phyloP scores from a whole-genome alignment of 352 stramenopile genomes.

The Phytophthora hibernalis region DNA sequence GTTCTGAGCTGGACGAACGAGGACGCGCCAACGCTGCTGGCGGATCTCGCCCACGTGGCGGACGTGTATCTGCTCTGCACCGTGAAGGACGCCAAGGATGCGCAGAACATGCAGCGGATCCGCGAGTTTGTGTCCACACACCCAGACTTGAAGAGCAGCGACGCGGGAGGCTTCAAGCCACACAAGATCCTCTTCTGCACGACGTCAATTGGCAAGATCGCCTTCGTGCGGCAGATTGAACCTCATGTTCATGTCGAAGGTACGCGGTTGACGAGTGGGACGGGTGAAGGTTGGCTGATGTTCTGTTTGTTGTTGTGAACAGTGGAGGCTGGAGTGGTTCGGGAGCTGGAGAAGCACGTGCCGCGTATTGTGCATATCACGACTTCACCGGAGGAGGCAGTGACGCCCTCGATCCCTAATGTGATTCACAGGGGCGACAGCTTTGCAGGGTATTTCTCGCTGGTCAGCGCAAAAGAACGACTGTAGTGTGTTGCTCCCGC shows the following conservation, averaged over 20 bases:
- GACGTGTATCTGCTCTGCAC: slow-evolving; percentile 78
- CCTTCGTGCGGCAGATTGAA: slow-evolving; percentile 89
- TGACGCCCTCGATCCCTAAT: slow-evolving; percentile 36
- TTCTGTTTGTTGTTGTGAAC: slow-evolving; percentile 19
- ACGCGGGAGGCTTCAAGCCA: slow-evolving; percentile 44
- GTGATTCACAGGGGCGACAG: slow-evolving; percentile 72
- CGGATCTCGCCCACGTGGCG: slow-evolving; percentile 61
- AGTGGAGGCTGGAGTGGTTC: slow-evolving; percentile 67
- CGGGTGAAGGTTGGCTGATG: background rate
- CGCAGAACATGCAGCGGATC: slow-evolving; percentile 44
- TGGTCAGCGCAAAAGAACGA: slow-evolving; percentile 52
- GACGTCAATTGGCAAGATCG: slow-evolving; percentile 77
- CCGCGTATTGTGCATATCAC: slow-evolving; percentile 73
- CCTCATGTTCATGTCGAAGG: slow-evolving; percentile 85
- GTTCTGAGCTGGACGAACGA: slow-evolving; percentile 55
- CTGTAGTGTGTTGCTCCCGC: slow-evolving; percentile 29
- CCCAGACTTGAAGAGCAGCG: slow-evolving; percentile 37
- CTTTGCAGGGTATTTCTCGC: slow-evolving; percentile 74
- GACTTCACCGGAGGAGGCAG: slow-evolving; percentile 29
- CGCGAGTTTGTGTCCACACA: slow-evolving; percentile 54
- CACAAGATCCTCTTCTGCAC: slow-evolving; percentile 89
- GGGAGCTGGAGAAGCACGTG: slow-evolving; percentile 80
- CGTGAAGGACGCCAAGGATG: slow-evolving; percentile 43
- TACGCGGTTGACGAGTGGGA: slow-evolving; percentile 19
- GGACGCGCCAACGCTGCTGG: slow-evolving; percentile 55